Conservation (phyloP, 371 early-diverging fungal species). For the Mortierella sp. region DNA sequence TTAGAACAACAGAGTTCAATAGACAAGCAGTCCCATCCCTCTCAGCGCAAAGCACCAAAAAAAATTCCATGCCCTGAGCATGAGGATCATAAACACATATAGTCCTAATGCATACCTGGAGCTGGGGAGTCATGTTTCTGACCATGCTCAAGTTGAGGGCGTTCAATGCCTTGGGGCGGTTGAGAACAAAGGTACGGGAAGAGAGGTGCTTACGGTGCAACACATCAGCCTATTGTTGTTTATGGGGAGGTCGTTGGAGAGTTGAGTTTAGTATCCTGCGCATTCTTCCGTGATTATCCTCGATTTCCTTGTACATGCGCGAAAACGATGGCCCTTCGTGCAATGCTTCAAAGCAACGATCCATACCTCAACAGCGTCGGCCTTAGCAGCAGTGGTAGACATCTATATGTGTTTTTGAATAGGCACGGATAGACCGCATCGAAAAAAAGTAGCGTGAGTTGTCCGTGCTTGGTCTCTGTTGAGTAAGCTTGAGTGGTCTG, state of each 20-base stretch:
- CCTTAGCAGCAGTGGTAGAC: conserved; percentile 59
- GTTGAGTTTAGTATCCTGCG: not conserved
- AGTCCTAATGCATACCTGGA: conserved; percentile 67
- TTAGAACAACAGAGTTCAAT: conserved; percentile 4
- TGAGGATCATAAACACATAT: not conserved
- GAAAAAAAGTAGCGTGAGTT: not conserved
- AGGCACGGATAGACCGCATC: not conserved
- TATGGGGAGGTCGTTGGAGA: not conserved
- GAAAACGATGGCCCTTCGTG: not conserved
- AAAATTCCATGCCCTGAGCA: not conserved
- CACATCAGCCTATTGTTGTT: conserved; percentile 64
- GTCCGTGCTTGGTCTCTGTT: not conserved
- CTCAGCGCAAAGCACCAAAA: not conserved
- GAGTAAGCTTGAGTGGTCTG: not conserved
- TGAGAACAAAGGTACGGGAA: conserved; percentile 88
- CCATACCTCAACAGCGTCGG: conserved; percentile 56
- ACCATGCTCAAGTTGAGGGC: conserved; percentile 93
- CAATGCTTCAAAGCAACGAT: not conserved
- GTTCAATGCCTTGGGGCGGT: conserved; percentile 91
- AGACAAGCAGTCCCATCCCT: not conserved
- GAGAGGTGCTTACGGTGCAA: conserved; percentile 76
- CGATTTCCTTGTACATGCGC: not conserved
- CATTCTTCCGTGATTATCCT: not conserved
- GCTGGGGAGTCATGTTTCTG: conserved; percentile 82
- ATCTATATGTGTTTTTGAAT: conserved; percentile 52